Evolutionary conservation across 2,329 filamentous ascomycete genomes (phyloP).

Genomic region (Colletotrichum endophyticum): DNA sequence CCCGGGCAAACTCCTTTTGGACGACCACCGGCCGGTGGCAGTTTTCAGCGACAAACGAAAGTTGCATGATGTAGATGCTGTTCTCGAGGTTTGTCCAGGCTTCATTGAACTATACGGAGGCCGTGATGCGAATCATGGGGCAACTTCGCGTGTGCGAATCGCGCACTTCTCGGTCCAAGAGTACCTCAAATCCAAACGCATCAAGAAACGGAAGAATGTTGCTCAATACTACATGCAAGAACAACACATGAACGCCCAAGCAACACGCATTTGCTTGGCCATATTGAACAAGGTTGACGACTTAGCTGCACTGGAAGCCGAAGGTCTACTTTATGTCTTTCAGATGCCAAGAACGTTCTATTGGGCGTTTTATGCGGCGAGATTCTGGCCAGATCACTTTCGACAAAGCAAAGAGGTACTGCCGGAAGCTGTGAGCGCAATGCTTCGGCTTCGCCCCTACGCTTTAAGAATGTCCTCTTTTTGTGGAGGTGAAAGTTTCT

Average conservation of each 20-base stretch:
- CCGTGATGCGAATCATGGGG: fast-evolving
- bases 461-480: not conserved
- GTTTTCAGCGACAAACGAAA: not conserved
- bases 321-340: too few relatives aligned
- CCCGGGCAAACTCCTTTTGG: not conserved
- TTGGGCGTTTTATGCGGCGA: too few relatives aligned
- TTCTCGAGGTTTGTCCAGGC: not conserved
- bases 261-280: not conserved
- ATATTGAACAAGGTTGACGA: not conserved
- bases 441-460: not conserved
- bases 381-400: too few relatives aligned
- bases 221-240: not conserved
- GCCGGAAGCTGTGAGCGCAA: not conserved
- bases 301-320: not conserved
- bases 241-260: too few relatives aligned
- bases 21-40: fast-evolving
- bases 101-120: not conserved
- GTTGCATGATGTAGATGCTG: not conserved
- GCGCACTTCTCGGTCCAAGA: not conserved
- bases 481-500: too few relatives aligned
- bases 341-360: too few relatives aligned
- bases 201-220: fast-evolving
- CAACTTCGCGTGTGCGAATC: fast-evolving
- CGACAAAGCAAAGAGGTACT: too few relatives aligned
- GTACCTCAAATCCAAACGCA: not conserved